These are phyloP conservation scores for Emmonsia crescens DNA, from an alignment of 2,329 filamentous ascomycete species.

Conservation along the genomic window DNA sequence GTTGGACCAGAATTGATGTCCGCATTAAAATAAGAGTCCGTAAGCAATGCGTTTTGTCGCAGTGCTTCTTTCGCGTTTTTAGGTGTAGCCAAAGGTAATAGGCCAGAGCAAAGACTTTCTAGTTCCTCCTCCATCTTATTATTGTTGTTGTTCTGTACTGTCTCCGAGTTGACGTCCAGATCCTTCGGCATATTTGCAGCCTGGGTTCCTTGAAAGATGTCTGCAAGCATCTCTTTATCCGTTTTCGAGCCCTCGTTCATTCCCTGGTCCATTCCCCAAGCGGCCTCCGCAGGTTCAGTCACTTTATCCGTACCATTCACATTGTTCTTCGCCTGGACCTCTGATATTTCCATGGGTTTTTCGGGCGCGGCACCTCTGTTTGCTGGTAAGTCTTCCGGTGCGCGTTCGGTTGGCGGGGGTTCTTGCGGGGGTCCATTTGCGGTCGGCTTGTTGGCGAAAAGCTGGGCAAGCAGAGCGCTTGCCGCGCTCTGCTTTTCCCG, in stretches of 20 bases:
- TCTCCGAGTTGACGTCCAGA: not conserved
- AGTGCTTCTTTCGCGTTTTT: conserved; percentile 28
- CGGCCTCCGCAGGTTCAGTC: not conserved
- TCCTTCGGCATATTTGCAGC: not conserved
- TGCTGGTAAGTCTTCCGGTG: not conserved
- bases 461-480: conserved; percentile 32
- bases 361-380: not conserved
- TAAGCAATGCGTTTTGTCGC: conserved; percentile 31
- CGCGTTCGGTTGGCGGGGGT: not conserved
- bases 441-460: conserved; percentile 28
- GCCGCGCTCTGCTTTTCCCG: conserved; percentile 31
- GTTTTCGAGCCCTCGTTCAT: not conserved
- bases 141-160: not conserved
- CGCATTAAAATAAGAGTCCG: conserved; percentile 29
- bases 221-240: not conserved
- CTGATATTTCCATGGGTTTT: conserved; percentile 9
- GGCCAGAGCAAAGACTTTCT: conserved; percentile 15
- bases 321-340: conserved; percentile 10
- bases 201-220: not conserved
- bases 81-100: conserved; percentile 26
- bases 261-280: not conserved
- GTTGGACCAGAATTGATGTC: conserved; percentile 8
- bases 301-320: not conserved
- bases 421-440: not conserved
- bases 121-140: conserved; percentile 2